These are phyloP conservation scores for Aspergillus haitiensis DNA, from an alignment of 495 filamentous ascomycete genomes.

Conservation along the genomic window DNA sequence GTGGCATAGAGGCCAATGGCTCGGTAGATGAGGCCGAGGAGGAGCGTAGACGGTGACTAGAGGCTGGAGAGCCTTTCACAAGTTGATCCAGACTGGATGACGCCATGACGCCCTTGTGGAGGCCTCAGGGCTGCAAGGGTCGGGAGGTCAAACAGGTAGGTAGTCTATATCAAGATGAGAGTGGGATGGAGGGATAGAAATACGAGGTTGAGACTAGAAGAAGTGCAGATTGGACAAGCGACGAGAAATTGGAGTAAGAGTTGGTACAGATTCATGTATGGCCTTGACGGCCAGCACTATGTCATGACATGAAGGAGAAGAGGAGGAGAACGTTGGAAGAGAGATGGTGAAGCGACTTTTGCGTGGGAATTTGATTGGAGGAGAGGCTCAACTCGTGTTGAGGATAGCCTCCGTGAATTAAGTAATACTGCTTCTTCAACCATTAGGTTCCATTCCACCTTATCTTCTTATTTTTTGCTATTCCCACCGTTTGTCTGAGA, in stretches of 20 bases:
- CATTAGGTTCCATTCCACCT: neutral
- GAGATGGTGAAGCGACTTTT: neutral
- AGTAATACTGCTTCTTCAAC: neutral
- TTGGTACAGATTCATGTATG: slow-evolving; percentile 20
- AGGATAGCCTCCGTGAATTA: neutral
- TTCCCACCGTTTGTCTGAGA: slow-evolving; percentile 13
- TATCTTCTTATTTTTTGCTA: slow-evolving; percentile 14
- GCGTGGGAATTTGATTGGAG: neutral
- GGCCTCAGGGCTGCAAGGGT: neutral
- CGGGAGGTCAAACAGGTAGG: neutral
- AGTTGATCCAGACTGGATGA: slow-evolving; percentile 74
- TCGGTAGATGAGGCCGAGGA: slow-evolving; percentile 43
- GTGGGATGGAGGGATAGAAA: neutral
- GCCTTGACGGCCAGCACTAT: slow-evolving; percentile 35
- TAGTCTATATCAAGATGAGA: neutral
- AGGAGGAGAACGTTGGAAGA: slow-evolving; percentile 1
- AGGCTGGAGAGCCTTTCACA: slow-evolving; percentile 75
- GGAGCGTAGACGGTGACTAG: slow-evolving; percentile 38
- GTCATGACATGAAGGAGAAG: slow-evolving; percentile 26
- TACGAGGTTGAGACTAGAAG: slow-evolving; percentile 7
- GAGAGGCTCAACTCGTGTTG: neutral
- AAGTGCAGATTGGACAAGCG: slow-evolving; percentile 33
- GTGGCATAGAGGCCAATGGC: slow-evolving; percentile 35
- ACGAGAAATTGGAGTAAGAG: neutral
- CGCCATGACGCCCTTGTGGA: slow-evolving; percentile 41